Evolutionary conservation across 2,329 filamentous ascomycete genomes (phyloP).

Genomic region (Phyllosticta citribraziliensis): DNA sequence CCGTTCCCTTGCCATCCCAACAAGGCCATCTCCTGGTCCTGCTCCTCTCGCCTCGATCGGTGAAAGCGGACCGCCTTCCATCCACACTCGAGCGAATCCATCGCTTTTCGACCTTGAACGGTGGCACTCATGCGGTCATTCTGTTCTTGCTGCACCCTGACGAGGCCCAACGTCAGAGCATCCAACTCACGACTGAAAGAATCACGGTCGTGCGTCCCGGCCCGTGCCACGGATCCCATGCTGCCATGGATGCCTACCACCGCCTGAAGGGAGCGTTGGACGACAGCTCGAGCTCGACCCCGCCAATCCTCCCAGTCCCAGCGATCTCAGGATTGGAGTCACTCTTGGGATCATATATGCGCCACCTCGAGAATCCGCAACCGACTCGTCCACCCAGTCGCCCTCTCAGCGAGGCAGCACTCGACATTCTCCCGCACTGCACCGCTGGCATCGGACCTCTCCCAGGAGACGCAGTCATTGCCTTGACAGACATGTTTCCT

Average conservation of each 20-base stretch:
- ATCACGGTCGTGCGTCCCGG: background rate
- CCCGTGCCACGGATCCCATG: background rate
- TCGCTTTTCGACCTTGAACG: constrained; percentile 7
- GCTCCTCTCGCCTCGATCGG: constrained; percentile 5
- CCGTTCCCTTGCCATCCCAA: constrained; percentile 1
- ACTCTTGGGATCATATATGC: background rate
- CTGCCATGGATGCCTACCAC: constrained; percentile 1
- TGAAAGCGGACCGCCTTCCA: background rate
- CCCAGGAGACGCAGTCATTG: constrained; percentile 17
- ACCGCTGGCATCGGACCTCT: constrained; percentile 12
- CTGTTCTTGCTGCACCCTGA: background rate
- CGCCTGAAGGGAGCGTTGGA: background rate
- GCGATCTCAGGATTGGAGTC: background rate
- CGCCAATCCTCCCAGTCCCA: background rate
- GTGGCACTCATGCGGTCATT: background rate
- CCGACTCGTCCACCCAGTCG: constrained; percentile 1
- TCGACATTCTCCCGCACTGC: constrained; percentile 23
- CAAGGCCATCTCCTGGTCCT: background rate
- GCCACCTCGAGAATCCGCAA: background rate
- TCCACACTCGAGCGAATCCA: constrained; percentile 3
- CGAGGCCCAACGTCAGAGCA: background rate
- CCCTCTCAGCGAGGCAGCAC: constrained; percentile 9
- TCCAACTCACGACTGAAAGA: background rate
- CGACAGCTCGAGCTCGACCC: background rate
- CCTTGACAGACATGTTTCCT: constrained; percentile 23